phyloP scores from a whole-genome alignment of 768 basidiomycete genomes.

The Russula ochroleuca region DNA sequence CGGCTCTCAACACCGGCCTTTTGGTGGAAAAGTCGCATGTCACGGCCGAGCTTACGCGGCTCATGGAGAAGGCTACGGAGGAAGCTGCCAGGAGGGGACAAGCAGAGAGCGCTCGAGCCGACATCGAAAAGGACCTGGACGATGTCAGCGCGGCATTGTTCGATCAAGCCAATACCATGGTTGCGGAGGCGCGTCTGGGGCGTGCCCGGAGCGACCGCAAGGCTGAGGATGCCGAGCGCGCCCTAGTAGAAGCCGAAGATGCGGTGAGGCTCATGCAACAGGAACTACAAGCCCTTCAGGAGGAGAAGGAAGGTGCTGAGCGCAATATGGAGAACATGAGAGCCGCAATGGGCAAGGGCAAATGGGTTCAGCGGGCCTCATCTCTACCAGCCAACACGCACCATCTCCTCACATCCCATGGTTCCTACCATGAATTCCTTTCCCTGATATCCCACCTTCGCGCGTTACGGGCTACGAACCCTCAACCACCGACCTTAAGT shows the following conservation, averaged over 20 bases:
- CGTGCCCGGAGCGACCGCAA: slow-evolving; percentile 68
- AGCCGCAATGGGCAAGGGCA: slow-evolving; percentile 59
- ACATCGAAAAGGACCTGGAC: slow-evolving; percentile 92
- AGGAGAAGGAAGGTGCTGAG: slow-evolving; percentile 62
- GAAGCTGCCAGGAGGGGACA: slow-evolving; percentile 89
- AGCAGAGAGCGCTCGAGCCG: slow-evolving; percentile 74
- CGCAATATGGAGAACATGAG: slow-evolving; percentile 47
- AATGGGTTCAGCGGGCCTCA: slow-evolving; percentile 51
- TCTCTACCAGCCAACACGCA: slow-evolving; percentile 30
- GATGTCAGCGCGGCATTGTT: slow-evolving; percentile 90
- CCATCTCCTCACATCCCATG: slow-evolving; percentile 60
- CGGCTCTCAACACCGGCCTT: slow-evolving; percentile 85
- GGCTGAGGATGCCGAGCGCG: slow-evolving; percentile 69
- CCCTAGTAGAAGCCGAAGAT: slow-evolving; percentile 80
- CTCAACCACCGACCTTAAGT: slow-evolving; percentile 60
- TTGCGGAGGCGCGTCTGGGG: slow-evolving; percentile 80
- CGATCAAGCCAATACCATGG: slow-evolving; percentile 94
- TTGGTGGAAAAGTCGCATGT: slow-evolving; percentile 91
- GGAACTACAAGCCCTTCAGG: slow-evolving; percentile 72
- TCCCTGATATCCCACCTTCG: slow-evolving; percentile 76
- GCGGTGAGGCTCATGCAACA: slow-evolving; percentile 78
- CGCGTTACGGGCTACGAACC: slow-evolving; percentile 56
- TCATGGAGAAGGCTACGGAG: slow-evolving; percentile 94
- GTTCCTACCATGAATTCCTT: slow-evolving; percentile 77
- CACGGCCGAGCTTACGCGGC: slow-evolving; percentile 81